Conservation (phyloP, 768 basidiomycete species). For the Tephrocybe sp. region DNA sequence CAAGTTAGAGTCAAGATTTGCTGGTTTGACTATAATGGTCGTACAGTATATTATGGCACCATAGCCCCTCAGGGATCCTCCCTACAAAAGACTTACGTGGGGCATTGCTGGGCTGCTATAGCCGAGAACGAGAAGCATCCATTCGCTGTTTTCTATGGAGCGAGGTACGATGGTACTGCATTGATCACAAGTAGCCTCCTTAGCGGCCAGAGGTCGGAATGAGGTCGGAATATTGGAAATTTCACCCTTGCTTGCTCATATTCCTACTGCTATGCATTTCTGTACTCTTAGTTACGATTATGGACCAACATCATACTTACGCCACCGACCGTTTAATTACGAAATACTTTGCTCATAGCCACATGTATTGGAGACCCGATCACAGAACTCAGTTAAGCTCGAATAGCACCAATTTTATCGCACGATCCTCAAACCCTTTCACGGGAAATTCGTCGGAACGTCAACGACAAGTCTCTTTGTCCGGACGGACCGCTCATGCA, state of each 20-base stretch:
- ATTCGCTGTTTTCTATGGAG: constrained; percentile 5
- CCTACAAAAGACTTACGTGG: constrained; percentile 9
- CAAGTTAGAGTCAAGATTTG: constrained; percentile 6
- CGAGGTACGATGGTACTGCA: background rate
- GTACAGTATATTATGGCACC: background rate
- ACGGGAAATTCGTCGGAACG: background rate
- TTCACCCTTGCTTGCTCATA: too few relatives aligned
- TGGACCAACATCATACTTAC: too few relatives aligned
- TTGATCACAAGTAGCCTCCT: background rate
- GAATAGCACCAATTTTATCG: too few relatives aligned
- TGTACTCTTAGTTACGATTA: too few relatives aligned
- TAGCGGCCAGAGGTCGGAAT: background rate
- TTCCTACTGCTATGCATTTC: too few relatives aligned
- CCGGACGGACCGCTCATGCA: constrained; percentile 11
- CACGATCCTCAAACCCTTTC: background rate
- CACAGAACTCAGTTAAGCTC: too few relatives aligned
- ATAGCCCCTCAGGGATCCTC: constrained; percentile 2
- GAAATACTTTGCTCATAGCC: too few relatives aligned
- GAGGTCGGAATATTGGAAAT: background rate
- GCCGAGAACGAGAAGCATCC: background rate
- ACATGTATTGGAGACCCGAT: too few relatives aligned
- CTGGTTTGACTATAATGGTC: constrained; percentile 4
- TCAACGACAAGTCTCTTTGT: background rate
- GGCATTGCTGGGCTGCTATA: constrained; percentile 6
- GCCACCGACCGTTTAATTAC: too few relatives aligned